These are phyloP conservation scores for Termitomyces titanicus DNA, from an alignment of 768 basidiomycete genomes.

Conservation along the genomic window DNA sequence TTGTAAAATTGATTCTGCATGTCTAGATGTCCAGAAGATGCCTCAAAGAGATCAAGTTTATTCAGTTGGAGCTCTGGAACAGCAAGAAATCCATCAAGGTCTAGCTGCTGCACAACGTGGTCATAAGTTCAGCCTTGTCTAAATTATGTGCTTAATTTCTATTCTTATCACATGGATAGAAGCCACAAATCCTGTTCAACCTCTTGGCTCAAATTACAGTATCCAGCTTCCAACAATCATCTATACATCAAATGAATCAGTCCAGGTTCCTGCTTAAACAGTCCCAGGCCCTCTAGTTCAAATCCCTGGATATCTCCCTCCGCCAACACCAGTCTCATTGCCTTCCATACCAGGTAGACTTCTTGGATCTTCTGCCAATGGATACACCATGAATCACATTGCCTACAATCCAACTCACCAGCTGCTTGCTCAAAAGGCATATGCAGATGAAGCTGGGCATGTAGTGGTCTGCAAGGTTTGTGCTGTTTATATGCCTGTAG, in stretches of 20 bases:
- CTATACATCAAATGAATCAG: not conserved
- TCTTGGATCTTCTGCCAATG: too few species aligned
- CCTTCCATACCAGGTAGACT: too few species aligned
- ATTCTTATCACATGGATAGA: not conserved
- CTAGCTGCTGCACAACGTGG: not conserved
- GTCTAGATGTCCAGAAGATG: too few species aligned
- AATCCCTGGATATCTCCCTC: not conserved
- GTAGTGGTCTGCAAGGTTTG: not conserved
- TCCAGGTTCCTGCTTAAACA: not conserved
- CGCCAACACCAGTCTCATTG: not conserved
- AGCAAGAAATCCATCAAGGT: not conserved
- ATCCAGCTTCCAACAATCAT: not conserved
- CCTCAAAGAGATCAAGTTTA: too few species aligned
- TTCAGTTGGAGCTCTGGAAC: not conserved
- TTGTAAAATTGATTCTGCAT: too few species aligned
- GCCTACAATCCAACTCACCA: not conserved
- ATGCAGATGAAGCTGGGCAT: not conserved
- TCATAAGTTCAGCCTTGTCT: not conserved
- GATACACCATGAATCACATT: not conserved
- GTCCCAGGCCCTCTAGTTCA: not conserved
- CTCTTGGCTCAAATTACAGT: not conserved
- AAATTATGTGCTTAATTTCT: not conserved
- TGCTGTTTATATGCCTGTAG: not conserved
- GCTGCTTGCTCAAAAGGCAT: not conserved
- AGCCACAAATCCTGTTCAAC: not conserved